Evolutionary conservation across 1,284 basidiomycete genomes (phyloP).

Genomic region (Ceraceosorus guamensis): DNA sequence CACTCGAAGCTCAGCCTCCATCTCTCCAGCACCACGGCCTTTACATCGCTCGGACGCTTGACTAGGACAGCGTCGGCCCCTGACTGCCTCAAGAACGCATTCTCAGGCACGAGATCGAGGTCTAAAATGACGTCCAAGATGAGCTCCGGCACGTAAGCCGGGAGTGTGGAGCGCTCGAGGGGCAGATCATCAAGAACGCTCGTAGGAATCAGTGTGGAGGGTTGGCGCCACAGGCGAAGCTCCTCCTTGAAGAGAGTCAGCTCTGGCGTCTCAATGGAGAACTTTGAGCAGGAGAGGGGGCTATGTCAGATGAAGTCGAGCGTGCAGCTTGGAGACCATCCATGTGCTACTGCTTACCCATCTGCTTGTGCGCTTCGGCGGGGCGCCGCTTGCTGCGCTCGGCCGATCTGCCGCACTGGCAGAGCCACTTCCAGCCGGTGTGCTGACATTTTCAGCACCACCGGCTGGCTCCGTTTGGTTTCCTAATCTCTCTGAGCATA

Average conservation of each 20-base stretch:
- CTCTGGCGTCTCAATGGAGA: constrained; percentile 48
- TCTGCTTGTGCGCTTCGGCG: neutral
- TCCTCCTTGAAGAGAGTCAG: constrained; percentile 45
- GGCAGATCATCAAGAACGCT: constrained; percentile 4
- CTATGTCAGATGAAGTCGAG: neutral
- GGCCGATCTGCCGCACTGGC: constrained; percentile 2
- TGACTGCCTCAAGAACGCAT: constrained; percentile 27
- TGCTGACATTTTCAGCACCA: neutral
- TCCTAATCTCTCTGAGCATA: constrained; percentile 41
- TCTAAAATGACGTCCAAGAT: constrained; percentile 48
- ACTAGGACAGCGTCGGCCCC: neutral
- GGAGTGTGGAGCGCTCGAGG: neutral
- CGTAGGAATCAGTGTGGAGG: constrained; percentile 24
- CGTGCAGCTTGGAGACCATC: constrained; percentile 12
- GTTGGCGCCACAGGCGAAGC: constrained; percentile 44
- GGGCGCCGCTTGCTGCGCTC: neutral
- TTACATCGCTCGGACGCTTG: neutral
- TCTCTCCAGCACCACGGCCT: constrained; percentile 23
- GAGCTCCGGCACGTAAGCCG: constrained; percentile 35
- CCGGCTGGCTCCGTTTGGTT: constrained; percentile 13
- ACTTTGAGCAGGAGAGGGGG: constrained; percentile 40
- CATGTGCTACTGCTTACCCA: neutral
- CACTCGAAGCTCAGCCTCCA: constrained; percentile 27
- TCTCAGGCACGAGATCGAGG: constrained; percentile 23
- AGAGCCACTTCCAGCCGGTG: constrained; percentile 3